phyloP scores from a whole-genome alignment of 352 stramenopile species.

The Phytophthora fragariaefolia region DNA sequence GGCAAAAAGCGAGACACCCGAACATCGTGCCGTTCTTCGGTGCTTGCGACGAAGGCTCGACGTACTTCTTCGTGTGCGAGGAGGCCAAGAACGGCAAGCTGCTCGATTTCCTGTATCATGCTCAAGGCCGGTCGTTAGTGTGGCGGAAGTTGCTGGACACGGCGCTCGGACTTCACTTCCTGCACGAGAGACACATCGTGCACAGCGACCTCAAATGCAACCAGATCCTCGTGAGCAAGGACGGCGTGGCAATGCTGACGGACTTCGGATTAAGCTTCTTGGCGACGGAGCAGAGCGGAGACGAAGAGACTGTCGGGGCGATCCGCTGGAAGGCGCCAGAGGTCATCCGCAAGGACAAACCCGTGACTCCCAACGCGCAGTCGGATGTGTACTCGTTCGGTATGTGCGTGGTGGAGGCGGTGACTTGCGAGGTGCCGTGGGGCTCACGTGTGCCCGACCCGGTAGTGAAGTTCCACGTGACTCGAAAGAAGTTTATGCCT shows the following conservation, averaged over 20 bases:
- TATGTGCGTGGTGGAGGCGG: conserved; percentile 32
- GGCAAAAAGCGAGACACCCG: conserved; percentile 24
- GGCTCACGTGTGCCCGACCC: conserved; percentile 4
- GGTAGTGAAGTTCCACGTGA: conserved; percentile 24
- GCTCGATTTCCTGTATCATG: conserved; percentile 22
- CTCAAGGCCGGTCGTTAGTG: conserved; percentile 11
- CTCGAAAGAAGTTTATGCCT: conserved; percentile 15
- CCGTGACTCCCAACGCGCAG: conserved; percentile 4
- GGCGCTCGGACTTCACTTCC: conserved; percentile 22
- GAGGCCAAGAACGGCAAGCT: conserved; percentile 28
- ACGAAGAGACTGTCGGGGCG: conserved; percentile 17
- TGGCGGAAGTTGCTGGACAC: conserved; percentile 27
- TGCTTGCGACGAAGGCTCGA: conserved; percentile 25
- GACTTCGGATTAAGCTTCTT: conserved; percentile 31
- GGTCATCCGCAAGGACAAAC: conserved; percentile 24
- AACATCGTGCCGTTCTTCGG: conserved; percentile 34
- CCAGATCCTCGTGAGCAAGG: conserved; percentile 30
- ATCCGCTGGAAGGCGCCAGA: conserved; percentile 31
- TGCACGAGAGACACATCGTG: conserved; percentile 27
- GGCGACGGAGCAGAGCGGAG: conserved; percentile 10
- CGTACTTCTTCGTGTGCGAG: conserved; percentile 37
- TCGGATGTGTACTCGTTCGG: conserved; percentile 33
- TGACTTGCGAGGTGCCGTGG: conserved; percentile 23
- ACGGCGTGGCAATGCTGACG: conserved; percentile 29
- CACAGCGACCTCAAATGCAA: conserved; percentile 31